Percentiles rank a stretch among this genome's conserved stretches.
These are phyloP conservation scores for Xylogone sp. DNA, from an alignment of 2,329 filamentous ascomycete species.

Conservation along the genomic window DNA sequence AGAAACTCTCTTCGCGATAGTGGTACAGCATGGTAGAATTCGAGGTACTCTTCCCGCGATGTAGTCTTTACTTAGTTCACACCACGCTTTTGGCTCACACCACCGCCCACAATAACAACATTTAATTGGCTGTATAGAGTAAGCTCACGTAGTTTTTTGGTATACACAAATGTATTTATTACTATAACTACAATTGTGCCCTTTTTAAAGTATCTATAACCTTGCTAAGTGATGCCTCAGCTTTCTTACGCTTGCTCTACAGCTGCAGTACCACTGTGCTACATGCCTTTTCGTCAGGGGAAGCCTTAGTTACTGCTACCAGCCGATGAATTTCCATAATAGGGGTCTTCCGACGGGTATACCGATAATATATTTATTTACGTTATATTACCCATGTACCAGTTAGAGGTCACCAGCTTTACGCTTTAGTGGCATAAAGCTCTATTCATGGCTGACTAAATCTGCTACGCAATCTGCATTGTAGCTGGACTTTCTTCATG, in stretches of 20 bases:
- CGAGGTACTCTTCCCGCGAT: not conserved
- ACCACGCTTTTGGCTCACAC: not conserved
- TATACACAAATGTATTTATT: not conserved
- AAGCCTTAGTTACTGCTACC: not conserved
- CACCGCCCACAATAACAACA: not conserved
- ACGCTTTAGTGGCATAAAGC: no score
- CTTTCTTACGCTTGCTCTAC: slow-evolving; percentile 1
- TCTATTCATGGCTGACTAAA: no score
- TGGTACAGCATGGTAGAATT: not conserved
- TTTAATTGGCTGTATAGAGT: not conserved
- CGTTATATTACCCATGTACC: no score
- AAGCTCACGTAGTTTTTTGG: not conserved
- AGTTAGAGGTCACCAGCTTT: no score
- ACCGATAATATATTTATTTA: no score
- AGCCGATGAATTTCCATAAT: not conserved
- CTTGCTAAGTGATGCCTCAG: slow-evolving; percentile 4
- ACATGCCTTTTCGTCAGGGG: not conserved
- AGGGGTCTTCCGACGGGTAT: not conserved
- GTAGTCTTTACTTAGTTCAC: not conserved
- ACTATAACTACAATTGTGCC: not conserved
- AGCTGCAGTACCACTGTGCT: slow-evolving; percentile 1
- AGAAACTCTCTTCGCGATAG: no score
- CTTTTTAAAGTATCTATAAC: slow-evolving; percentile 5
- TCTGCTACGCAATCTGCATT: no score
- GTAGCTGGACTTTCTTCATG: no score